Evolutionary conservation across 1,284 basidiomycete species (phyloP).

Genomic region (Salmacisia buchloeana): DNA sequence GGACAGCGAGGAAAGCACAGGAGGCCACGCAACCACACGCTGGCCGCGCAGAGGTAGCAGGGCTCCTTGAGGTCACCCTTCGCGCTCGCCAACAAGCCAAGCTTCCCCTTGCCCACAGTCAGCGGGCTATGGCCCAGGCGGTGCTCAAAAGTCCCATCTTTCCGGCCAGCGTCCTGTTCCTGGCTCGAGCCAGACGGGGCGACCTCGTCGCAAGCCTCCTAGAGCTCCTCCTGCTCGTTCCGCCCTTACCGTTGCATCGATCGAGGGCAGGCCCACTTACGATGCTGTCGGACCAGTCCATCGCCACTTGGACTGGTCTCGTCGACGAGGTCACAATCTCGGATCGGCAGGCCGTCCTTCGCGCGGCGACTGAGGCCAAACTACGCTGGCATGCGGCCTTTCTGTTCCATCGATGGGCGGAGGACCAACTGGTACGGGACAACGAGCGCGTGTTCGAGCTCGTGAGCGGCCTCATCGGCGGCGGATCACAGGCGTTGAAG

Average conservation of each 20-base stretch:
- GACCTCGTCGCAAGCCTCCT: neutral
- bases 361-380: slow-evolving; percentile 1
- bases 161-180: neutral
- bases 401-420: slow-evolving; percentile 3
- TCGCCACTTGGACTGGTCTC: neutral
- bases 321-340: neutral
- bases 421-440: neutral
- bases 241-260: neutral
- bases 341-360: neutral
- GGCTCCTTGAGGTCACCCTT: neutral
- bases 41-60: neutral
- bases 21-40: neutral
- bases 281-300: neutral
- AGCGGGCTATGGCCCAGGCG: neutral
- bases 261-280: neutral
- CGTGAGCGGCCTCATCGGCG: neutral
- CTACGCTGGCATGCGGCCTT: slow-evolving; percentile 5
- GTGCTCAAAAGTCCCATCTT: neutral
- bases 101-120: neutral
- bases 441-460: neutral
- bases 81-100: neutral
- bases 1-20: neutral
- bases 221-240: neutral
- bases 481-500: neutral
- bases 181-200: neutral